phyloP scores from a whole-genome alignment of 2,329 filamentous ascomycete species.

The Penicillium brevicompactum region DNA sequence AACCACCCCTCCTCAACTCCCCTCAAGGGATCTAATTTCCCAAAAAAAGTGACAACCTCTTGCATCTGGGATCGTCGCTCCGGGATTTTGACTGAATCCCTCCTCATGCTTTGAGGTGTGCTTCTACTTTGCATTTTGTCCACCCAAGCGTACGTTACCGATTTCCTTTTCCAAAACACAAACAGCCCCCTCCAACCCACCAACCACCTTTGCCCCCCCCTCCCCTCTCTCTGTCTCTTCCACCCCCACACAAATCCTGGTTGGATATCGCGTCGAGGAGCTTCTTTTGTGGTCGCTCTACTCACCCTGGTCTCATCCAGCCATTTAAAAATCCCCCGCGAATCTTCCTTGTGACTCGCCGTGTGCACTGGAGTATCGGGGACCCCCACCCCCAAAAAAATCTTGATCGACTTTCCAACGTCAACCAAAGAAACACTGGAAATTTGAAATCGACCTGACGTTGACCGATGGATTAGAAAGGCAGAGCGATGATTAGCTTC shows the following conservation, averaged over 20 bases:
- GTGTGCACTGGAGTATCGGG: slow-evolving; percentile 11
- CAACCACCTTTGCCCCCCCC: slow-evolving; percentile 11
- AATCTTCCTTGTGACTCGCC: slow-evolving; percentile 8
- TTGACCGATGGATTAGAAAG: slow-evolving; percentile 37
- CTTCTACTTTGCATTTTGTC: slow-evolving; percentile 28
- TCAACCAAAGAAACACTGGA: neutral
- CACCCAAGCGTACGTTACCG: slow-evolving; percentile 28
- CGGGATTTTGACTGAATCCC: slow-evolving; percentile 4
- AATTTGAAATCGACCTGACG: slow-evolving; percentile 13
- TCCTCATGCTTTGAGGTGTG: slow-evolving; percentile 30
- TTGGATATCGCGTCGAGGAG: neutral
- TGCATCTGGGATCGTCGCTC: slow-evolving; percentile 23
- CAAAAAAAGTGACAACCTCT: slow-evolving; percentile 20
- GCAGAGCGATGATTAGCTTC: slow-evolving; percentile 49
- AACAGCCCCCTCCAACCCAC: slow-evolving; percentile 17
- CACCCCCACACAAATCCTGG: neutral
- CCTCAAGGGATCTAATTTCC: slow-evolving; percentile 16
- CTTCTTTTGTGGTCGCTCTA: neutral
- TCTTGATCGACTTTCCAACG: slow-evolving; percentile 9
- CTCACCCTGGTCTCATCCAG: slow-evolving; percentile 1
- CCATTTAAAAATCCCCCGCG: slow-evolving; percentile 1
- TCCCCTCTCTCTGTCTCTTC: neutral
- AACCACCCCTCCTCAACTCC: slow-evolving; percentile 23
- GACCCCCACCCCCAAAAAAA: slow-evolving; percentile 13
- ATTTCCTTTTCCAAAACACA: slow-evolving; percentile 9